phyloP scores from a whole-genome alignment of 768 basidiomycete species.

The Lactifluus hygrophoroides region DNA sequence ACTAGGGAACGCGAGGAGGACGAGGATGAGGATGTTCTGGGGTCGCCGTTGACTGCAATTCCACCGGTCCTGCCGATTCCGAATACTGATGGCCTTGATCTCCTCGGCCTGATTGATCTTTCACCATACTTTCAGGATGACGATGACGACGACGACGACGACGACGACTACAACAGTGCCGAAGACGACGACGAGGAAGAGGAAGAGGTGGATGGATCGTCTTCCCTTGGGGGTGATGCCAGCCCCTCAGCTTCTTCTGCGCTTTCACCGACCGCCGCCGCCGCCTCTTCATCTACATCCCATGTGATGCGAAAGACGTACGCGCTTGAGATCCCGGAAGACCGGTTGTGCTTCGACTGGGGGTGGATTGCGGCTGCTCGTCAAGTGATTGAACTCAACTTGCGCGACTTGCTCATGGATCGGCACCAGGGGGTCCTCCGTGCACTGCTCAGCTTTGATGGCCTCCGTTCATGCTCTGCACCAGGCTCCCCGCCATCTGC shows the following conservation, averaged over 20 bases:
- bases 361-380: constrained; percentile 43
- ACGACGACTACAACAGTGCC: too few species aligned
- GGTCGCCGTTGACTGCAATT: background rate
- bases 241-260: too few species aligned
- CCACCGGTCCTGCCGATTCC: background rate
- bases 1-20: background rate
- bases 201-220: too few species aligned
- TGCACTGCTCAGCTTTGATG: constrained; percentile 25
- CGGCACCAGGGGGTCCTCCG: constrained; percentile 21
- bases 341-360: constrained; percentile 38
- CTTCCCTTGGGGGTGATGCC: too few species aligned
- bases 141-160: background rate
- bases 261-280: background rate
- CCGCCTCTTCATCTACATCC: background rate
- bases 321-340: constrained; percentile 26
- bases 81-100: background rate
- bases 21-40: background rate
- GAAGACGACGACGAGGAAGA: background rate
- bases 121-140: background rate
- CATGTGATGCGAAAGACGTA: constrained; percentile 22
- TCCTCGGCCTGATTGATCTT: background rate
- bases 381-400: constrained; percentile 42
- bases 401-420: constrained; percentile 32
- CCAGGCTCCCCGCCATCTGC: constrained; percentile 17
- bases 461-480: constrained; percentile 24